These are phyloP conservation scores for Cystobasidium tubakii DNA, from an alignment of 768 basidiomycete species.

Conservation along the genomic window DNA sequence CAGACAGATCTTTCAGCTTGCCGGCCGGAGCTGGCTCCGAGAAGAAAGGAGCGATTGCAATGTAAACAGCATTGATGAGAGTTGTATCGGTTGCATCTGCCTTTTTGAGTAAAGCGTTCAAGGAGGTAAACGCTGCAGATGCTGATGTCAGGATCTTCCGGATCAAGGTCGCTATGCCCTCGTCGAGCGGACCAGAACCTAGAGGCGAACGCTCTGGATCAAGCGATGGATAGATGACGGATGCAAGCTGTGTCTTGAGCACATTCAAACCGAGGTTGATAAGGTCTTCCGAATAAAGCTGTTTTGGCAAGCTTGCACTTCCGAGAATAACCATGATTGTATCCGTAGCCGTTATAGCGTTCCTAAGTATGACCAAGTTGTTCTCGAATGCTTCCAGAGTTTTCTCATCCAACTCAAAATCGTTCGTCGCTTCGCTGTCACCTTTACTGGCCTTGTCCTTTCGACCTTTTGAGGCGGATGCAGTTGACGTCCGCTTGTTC, in stretches of 20 bases:
- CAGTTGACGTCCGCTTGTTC: neutral
- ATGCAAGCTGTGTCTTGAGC: constrained; percentile 72
- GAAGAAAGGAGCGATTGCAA: constrained; percentile 90
- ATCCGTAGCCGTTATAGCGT: constrained; percentile 75
- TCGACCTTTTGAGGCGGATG: neutral
- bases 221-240: constrained; percentile 77
- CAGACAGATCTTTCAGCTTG: constrained; percentile 53
- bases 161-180: constrained; percentile 8
- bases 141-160: constrained; percentile 62
- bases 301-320: constrained; percentile 71
- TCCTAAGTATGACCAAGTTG: constrained; percentile 60
- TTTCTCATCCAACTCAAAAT: constrained; percentile 50
- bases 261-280: constrained; percentile 70
- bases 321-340: constrained; percentile 71
- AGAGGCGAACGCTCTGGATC: constrained; percentile 55
- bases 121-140: constrained; percentile 64
- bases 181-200: neutral
- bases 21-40: constrained; percentile 64
- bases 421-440: neutral
- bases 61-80: constrained; percentile 86
- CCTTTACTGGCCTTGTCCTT: neutral
- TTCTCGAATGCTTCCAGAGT: constrained; percentile 57
- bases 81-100: constrained; percentile 82
- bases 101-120: constrained; percentile 67
- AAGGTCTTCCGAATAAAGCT: constrained; percentile 92